A percentile compares a stretch with the other conserved stretches of the same genome.
Evolutionary conservation across 345 rosid species (phyloP).

Genomic region (Populus euphratica): DNA sequence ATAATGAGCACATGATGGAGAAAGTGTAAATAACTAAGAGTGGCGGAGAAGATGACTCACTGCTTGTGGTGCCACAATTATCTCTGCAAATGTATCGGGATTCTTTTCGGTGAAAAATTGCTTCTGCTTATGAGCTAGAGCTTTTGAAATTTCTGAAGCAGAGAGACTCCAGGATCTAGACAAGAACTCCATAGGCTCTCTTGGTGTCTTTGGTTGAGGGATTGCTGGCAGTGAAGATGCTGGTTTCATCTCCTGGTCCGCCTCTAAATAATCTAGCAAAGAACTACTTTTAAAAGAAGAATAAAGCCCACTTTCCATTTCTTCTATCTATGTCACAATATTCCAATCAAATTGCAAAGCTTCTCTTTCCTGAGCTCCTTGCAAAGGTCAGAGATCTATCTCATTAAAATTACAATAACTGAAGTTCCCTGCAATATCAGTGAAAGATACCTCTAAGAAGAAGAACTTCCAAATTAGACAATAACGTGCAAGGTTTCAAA

Average conservation of each 20-base stretch:
- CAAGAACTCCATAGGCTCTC: slow-evolving; percentile 88
- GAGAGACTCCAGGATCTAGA: slow-evolving; percentile 94
- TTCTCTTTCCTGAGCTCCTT: slow-evolving; percentile 4
- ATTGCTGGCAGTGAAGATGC: slow-evolving; percentile 45
- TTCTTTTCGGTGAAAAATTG: slow-evolving; percentile 32
- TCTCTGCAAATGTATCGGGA: slow-evolving; percentile 33
- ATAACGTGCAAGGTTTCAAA: neutral
- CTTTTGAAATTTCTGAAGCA: slow-evolving; percentile 86
- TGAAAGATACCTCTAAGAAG: neutral
- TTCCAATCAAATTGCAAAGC: slow-evolving; percentile 12
- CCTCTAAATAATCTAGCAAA: slow-evolving; percentile 51
- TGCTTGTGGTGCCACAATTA: slow-evolving; percentile 40
- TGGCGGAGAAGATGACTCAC: slow-evolving; percentile 25
- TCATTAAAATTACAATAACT: neutral
- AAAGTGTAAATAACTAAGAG: neutral
- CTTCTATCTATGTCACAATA: neutral
- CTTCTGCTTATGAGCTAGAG: slow-evolving; percentile 70
- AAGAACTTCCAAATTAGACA: neutral
- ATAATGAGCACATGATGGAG: neutral
- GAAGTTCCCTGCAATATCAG: slow-evolving; percentile 2
- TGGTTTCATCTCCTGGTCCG: slow-evolving; percentile 41
- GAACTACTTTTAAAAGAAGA: slow-evolving; percentile 43
- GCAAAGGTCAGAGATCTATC: neutral
- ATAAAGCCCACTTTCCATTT: slow-evolving; percentile 56
- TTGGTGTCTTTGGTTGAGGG: slow-evolving; percentile 77